Base-by-base conservation (phyloP, 768 basidiomycete species). In the Thelephora aurantiotincta region DNA sequence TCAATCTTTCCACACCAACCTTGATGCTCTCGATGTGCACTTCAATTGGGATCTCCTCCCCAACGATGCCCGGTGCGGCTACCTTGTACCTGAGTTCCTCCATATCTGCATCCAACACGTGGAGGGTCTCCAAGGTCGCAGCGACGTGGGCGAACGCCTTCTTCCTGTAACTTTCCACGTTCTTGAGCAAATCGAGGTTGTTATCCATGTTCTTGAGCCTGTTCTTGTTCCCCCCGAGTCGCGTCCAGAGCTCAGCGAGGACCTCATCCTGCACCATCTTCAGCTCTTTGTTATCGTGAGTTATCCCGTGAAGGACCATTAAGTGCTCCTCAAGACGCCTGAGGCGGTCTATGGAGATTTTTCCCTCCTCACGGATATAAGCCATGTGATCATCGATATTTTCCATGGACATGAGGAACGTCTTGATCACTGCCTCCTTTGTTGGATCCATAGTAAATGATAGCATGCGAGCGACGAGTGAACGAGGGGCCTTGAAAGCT, bases 21-120 rank as follows among this genome's bases (percentile, higher is more conserved):
- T 65, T 65, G 53, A 89, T 84, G 50, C 78, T 84, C 64, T 74
- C 74, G 62, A 88, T 77, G 54, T 88, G 84, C 18, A 87, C 83
- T 49, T 81, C 78, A 3, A 81, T 65, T 3, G 84, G 81, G 13
- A 86, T 67, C 36, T 63, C 65, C n/a, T 73, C 61, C 4, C 74
- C 77, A 11, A 74, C 59, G 4, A 88, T 61, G 44, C 77, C 76
- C 1, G 86, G 84, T 30, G 75, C 72, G 3, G 82, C 73, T 1
- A 84, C 81, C 14, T 80, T 68, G 57, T 84, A 80, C 51, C 85
- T 68, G 50, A 89, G 62, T 38, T 84, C 82, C 57, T 84, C 82
- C 69, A 88, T 77, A 51, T 87, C 83, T 33, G 74, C 77, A 52
- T 74, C 74, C 77, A 87, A 74, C 35, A 66, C 65, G 23, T 74